Conservation (phyloP, 345 rosid species). For the Rhodomyrtus tomentosa region DNA sequence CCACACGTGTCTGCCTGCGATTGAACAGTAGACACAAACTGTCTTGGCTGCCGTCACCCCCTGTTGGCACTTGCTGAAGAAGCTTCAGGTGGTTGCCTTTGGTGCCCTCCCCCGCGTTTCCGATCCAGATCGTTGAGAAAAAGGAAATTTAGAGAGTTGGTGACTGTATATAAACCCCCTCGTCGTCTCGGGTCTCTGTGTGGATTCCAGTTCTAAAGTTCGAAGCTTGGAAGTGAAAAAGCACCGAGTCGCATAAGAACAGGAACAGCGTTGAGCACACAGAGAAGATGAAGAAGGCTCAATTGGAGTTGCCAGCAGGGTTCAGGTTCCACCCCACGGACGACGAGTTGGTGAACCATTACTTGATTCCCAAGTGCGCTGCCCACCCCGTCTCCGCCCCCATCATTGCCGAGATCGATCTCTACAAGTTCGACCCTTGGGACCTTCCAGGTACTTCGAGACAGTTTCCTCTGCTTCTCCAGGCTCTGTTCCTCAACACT, state of each 20-base stretch:
- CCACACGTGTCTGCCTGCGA: background rate
- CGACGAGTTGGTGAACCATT: conserved; percentile 77
- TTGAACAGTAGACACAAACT: background rate
- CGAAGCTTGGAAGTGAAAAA: background rate
- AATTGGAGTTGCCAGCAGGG: conserved; percentile 66
- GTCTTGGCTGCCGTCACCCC: background rate
- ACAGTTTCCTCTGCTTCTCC: background rate
- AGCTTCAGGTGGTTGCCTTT: background rate
- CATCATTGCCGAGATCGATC: conserved; percentile 76
- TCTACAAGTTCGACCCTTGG: conserved; percentile 90
- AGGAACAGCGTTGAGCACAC: background rate
- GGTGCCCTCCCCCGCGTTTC: background rate
- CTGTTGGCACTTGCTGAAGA: background rate
- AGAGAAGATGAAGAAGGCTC: conserved; percentile 4
- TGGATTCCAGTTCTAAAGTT: background rate
- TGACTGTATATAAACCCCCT: background rate
- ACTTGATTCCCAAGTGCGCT: conserved; percentile 60
- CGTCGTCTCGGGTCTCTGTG: background rate
- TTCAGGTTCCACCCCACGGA: conserved; percentile 97
- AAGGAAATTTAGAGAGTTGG: background rate
- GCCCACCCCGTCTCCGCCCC: conserved; percentile 50
- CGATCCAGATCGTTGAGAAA: background rate
- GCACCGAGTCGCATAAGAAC: background rate
- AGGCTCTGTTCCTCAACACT: background rate
- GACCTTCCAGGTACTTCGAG: conserved; percentile 63